Percentiles rank a stretch among this genome's conserved stretches.
phyloP scores from a whole-genome alignment of 2,329 filamentous ascomycete genomes.

The Scedosporium aurantiacum region DNA sequence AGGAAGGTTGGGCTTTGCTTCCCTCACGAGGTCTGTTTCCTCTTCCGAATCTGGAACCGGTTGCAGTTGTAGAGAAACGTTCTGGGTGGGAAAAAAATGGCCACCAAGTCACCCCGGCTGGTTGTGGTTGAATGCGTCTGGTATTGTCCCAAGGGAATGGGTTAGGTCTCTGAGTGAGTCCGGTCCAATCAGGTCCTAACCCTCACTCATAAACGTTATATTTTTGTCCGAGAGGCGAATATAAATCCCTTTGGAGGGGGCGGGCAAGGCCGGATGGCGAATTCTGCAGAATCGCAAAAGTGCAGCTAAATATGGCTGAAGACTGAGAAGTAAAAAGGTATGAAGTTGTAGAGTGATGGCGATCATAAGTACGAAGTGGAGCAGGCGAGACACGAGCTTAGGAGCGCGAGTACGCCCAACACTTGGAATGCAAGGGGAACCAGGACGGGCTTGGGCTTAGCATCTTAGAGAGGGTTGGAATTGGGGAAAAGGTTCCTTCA shows the following conservation, averaged over 20 bases:
- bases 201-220: not conserved
- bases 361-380: not conserved
- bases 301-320: not conserved
- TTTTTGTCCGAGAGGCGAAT: not conserved
- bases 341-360: not conserved
- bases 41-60: conserved; percentile 3
- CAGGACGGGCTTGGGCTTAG: not conserved
- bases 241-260: not conserved
- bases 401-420: not conserved
- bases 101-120: not conserved
- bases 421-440: not conserved
- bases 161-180: not conserved
- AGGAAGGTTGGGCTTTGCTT: not conserved
- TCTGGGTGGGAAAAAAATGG: not conserved
- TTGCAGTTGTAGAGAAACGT: conserved; percentile 2
- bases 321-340: not conserved
- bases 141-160: not conserved
- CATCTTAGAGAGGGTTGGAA: not conserved
- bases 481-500: not conserved
- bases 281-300: not conserved
- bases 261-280: not conserved
- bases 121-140: not conserved
- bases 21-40: conserved; percentile 1
- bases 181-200: not conserved
- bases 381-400: not conserved